Evolutionary conservation across 345 rosid genomes (phyloP).

Genomic region (Pseudoturritis turrita): DNA sequence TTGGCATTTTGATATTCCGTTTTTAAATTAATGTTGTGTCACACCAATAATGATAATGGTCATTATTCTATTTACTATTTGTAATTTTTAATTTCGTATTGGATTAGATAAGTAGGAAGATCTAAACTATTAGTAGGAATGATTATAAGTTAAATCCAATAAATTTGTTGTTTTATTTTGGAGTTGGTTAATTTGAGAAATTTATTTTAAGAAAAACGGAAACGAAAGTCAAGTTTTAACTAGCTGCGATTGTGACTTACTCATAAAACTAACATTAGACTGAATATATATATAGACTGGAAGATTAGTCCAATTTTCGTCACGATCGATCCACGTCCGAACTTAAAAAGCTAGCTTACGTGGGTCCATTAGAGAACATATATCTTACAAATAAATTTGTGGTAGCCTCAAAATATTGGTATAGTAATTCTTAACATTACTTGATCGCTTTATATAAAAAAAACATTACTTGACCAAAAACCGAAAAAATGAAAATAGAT

Average conservation of each 20-base stretch:
- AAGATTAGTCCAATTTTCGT: too few species aligned
- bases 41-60: slow-evolving; percentile 23
- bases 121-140: background rate
- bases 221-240: background rate
- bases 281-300: too few species aligned
- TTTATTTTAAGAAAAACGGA: background rate
- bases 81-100: background rate
- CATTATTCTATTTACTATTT: background rate
- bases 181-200: background rate
- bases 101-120: slow-evolving; percentile 14
- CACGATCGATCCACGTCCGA: too few species aligned
- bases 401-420: too few species aligned
- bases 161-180: background rate
- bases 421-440: too few species aligned
- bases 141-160: background rate
- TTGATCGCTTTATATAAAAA: too few species aligned
- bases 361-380: too few species aligned
- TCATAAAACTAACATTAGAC: background rate
- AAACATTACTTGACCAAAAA: too few species aligned
- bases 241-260: background rate
- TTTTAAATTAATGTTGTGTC: slow-evolving; percentile 5
- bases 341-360: too few species aligned
- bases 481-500: too few species aligned
- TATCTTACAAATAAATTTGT: too few species aligned
- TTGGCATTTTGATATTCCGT: slow-evolving; percentile 6